These are phyloP conservation scores for Candida khao-thaluensis DNA, from an alignment of 805 yeast genomes.

Conservation along the genomic window DNA sequence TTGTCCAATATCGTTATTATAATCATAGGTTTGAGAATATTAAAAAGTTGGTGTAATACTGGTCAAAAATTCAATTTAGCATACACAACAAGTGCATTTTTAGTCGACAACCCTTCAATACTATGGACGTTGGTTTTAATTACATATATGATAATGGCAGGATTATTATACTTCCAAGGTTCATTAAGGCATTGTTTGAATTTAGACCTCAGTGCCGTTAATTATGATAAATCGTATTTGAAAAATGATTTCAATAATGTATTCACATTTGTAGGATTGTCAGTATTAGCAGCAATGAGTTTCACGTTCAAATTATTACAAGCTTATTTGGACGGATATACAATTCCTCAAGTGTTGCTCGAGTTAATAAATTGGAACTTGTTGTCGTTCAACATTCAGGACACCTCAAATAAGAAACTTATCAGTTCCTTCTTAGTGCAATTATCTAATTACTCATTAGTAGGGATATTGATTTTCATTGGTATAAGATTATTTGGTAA, in stretches of 20 bases:
- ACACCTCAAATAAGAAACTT: constrained; percentile 10
- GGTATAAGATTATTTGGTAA: constrained; percentile 29
- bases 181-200: constrained; percentile 17
- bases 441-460: constrained; percentile 25
- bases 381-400: constrained; percentile 23
- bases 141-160: constrained; percentile 33
- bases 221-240: constrained; percentile 25
- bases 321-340: constrained; percentile 53
- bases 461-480: constrained; percentile 29
- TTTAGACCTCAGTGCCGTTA: constrained; percentile 15
- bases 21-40: constrained; percentile 47
- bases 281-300: constrained; percentile 45
- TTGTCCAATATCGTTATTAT: constrained; percentile 13
- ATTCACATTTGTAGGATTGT: constrained; percentile 42
- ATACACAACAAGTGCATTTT: constrained; percentile 38
- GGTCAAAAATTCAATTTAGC: constrained; percentile 73
- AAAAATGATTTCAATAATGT: constrained; percentile 14
- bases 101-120: constrained; percentile 31
- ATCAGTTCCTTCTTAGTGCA: constrained; percentile 16
- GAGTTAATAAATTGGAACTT: constrained; percentile 29
- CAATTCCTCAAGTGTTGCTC: constrained; percentile 42
- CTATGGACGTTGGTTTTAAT: constrained; percentile 50
- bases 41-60: constrained; percentile 84
- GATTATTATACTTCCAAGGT: constrained; percentile 26
- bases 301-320: constrained; percentile 56